Evolutionary conservation across 2,329 filamentous ascomycete genomes (phyloP), one percentile per base, ranked within the genome.

Genomic region (Stylonectria norvegica): DNA sequence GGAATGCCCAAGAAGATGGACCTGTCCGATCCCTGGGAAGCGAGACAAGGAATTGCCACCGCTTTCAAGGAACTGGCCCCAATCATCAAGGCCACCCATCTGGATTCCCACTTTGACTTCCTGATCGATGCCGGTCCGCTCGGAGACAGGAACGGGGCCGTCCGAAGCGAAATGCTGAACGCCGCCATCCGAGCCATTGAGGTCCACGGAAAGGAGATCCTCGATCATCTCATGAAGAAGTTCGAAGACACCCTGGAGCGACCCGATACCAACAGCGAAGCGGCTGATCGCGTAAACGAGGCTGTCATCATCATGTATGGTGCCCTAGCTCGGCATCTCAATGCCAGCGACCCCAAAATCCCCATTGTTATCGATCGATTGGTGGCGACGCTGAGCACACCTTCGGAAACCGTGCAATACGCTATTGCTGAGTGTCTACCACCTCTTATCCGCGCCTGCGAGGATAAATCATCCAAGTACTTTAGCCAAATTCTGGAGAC

Each of bases 261-360:
- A 3, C 86, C 89, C 3, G 88, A 93, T 62, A 87, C 85, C 60
- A 85, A 82, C 42, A 89, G 84, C 1, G 81, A 90, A 51, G 80
- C 84, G 38, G 83, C 87, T 14, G 94, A 98, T 64, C 80, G 89
- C 44, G 86, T 97, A 48, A 96, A 96, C 54, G 93, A 98, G 67
- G 93, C 94, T 14, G 90, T 98, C 37, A 90, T 98, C 53, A 93
- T 98, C 55, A 85, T 98, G 62, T 98, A 98, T 56, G 93, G 93
- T 61, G 91, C 94, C 36, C 71, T 98, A 25, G 93, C 90, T 30
- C 82, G 87, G 36, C 93, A 98, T 70, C 70, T 98, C 43, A 80
- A 86, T 52, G 67, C 81, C 6, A 89, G 89, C n/a, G 93, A 98
- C 62, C 69, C 81, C 50, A 90, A 94, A 56, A 80, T 97, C 34